Percentiles rank a stretch among this genome's conserved stretches.
Conservation (phyloP, 2,329 filamentous ascomycete genomes). For the Coniella lustricola region DNA sequence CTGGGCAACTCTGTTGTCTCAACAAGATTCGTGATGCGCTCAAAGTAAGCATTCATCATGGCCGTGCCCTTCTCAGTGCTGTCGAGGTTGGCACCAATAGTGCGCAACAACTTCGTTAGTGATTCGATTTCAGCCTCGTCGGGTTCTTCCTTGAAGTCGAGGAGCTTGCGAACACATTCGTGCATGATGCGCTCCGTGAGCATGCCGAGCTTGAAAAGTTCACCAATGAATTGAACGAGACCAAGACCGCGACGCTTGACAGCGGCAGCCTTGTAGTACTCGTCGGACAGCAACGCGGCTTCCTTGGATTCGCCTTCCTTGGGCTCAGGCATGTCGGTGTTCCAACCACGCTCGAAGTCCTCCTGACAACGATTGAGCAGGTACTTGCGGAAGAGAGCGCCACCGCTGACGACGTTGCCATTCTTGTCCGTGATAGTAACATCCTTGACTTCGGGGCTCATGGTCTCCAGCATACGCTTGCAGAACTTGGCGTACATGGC, state of each 20-base stretch:
- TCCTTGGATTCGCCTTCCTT: slow-evolving; percentile 63
- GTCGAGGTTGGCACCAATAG: slow-evolving; percentile 85
- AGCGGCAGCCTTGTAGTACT: slow-evolving; percentile 90
- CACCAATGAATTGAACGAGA: slow-evolving; percentile 98
- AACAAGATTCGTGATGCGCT: slow-evolving; percentile 75
- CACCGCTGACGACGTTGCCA: slow-evolving; percentile 81
- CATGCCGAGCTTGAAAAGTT: slow-evolving; percentile 98
- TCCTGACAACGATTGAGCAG: slow-evolving; percentile 97
- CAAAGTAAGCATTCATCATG: slow-evolving; percentile 92
- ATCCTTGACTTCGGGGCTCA: slow-evolving; percentile 91
- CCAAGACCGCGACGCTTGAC: slow-evolving; percentile 95
- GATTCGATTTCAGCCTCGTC: slow-evolving; percentile 97
- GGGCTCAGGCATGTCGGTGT: slow-evolving; percentile 74
- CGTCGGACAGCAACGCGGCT: slow-evolving; percentile 80
- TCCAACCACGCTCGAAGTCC: slow-evolving; percentile 98
- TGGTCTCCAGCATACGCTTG: slow-evolving; percentile 90
- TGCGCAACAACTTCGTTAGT: slow-evolving; percentile 83
- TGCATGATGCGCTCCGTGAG: slow-evolving; percentile 99
- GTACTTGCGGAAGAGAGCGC: slow-evolving; percentile 96
- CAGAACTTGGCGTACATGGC: slow-evolving; percentile 99
- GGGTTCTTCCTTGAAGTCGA: slow-evolving; percentile 87
- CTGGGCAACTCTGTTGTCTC: slow-evolving; percentile 74
- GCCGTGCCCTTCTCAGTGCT: slow-evolving; percentile 71
- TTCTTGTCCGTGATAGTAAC: slow-evolving; percentile 90
- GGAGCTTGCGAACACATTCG: slow-evolving; percentile 93